A percentile compares a stretch with the other conserved stretches of the same genome.
These are phyloP conservation scores for Emmonsiellopsis sp. DNA, from an alignment of 2,329 filamentous ascomycete species.

Conservation along the genomic window DNA sequence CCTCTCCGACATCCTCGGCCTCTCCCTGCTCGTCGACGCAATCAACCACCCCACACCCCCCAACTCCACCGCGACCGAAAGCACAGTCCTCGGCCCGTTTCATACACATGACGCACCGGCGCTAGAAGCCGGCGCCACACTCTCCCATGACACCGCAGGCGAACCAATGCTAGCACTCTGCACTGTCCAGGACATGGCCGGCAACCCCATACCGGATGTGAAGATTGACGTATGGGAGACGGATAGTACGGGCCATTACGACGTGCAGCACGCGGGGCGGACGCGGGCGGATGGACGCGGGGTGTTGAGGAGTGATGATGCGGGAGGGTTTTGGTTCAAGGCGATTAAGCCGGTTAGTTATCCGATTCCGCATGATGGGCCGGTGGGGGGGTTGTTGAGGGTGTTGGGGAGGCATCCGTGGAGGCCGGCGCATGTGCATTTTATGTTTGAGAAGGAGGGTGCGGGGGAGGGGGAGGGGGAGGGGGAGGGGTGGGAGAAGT, in stretches of 20 bases:
- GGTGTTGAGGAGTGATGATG: conserved; percentile 57
- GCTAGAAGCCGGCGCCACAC: conserved; percentile 46
- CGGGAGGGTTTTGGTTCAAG: conserved; percentile 76
- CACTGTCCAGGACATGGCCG: conserved; percentile 56
- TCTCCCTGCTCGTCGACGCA: conserved; percentile 70
- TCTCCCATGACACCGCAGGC: conserved; percentile 61
- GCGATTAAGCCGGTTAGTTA: conserved; percentile 79
- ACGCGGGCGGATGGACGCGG: conserved; percentile 62
- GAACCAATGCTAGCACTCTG: conserved; percentile 66
- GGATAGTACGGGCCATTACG: conserved; percentile 70
- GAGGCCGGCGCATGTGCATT: conserved; percentile 72
- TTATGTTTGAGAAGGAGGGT: conserved; percentile 72
- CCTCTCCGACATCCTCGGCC: conserved; percentile 68
- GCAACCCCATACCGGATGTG: conserved; percentile 54
- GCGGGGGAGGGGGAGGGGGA: conserved; percentile 42
- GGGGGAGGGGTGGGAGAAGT: conserved; percentile 53
- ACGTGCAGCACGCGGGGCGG: conserved; percentile 64
- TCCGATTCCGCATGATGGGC: conserved; percentile 75
- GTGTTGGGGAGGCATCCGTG: conserved; percentile 64
- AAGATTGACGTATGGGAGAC: conserved; percentile 82
- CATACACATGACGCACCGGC: conserved; percentile 67
- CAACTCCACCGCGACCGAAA: conserved; percentile 52
- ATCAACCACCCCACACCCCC: conserved; percentile 76
- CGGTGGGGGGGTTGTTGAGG: conserved; percentile 64
- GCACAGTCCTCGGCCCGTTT: conserved; percentile 73